These are phyloP conservation scores for Albizia julibrissin DNA, from an alignment of 306 rosid genomes.

Conservation along the genomic window DNA sequence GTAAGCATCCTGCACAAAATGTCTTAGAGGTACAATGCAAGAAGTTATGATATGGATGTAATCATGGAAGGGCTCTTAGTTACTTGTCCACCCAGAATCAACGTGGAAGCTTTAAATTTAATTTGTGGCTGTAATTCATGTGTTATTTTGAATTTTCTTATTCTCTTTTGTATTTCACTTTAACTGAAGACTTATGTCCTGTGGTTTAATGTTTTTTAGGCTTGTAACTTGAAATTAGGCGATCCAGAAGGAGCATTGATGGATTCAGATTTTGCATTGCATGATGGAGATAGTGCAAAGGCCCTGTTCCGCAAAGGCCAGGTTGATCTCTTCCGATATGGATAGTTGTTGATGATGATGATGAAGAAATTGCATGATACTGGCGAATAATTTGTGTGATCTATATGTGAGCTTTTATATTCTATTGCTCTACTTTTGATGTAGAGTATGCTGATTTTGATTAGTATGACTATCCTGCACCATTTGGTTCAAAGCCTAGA, in stretches of 20 bases:
- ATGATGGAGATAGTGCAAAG: conserved; percentile 56
- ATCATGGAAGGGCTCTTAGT: not conserved
- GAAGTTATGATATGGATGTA: not conserved
- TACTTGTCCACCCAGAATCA: not conserved
- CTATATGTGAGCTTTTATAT: not conserved
- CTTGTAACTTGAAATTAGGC: conserved; percentile 56
- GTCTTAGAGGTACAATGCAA: not conserved
- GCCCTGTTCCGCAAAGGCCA: conserved; percentile 65
- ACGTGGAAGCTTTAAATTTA: not conserved
- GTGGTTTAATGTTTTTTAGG: conserved; percentile 38
- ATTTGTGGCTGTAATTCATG: not conserved
- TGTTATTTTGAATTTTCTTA: not conserved
- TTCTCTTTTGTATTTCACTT: conserved; percentile 3
- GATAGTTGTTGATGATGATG: conserved; percentile 5
- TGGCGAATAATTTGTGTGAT: conserved; percentile 15
- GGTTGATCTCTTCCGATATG: conserved; percentile 38
- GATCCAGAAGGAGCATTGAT: conserved; percentile 53
- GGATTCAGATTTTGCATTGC: conserved; percentile 59
- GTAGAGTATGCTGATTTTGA: not conserved
- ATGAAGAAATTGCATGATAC: not conserved
- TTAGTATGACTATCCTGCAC: not conserved
- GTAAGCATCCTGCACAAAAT: not conserved
- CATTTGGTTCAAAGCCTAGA: conserved; percentile 19
- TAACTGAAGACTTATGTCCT: not conserved
- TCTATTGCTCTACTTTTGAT: conserved; percentile 8